These are phyloP conservation scores for Toxicodendron radicans DNA, from an alignment of 345 rosid species.

Conservation along the genomic window DNA sequence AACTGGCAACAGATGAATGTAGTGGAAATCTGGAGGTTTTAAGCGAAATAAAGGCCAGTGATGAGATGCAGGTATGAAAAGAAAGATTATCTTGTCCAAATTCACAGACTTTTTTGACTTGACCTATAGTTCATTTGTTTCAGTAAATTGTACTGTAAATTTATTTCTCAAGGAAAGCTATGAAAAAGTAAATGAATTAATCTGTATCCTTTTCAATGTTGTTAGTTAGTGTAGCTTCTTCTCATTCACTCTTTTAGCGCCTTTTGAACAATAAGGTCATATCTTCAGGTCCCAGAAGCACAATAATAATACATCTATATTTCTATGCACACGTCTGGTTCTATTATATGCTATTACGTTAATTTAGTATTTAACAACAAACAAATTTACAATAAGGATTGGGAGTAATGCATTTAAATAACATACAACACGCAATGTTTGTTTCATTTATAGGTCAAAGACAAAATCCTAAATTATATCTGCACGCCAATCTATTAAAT, in stretches of 20 bases:
- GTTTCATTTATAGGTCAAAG: not conserved
- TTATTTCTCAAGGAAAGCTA: conserved; percentile 16
- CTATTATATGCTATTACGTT: not conserved
- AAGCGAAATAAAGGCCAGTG: conserved; percentile 24
- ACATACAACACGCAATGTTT: not conserved
- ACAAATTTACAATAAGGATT: no score
- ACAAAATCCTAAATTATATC: not conserved
- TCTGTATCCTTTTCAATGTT: not conserved
- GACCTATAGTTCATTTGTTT: not conserved
- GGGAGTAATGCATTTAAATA: no score
- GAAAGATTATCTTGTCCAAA: conserved; percentile 13
- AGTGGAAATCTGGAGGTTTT: conserved; percentile 25
- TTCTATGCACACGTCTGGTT: no score
- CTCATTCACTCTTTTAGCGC: no score
- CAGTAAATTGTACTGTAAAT: conserved; percentile 26
- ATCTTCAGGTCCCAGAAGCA: no score
- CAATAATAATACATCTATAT: no score
- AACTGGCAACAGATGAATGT: conserved; percentile 17
- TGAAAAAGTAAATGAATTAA: conserved; percentile 16
- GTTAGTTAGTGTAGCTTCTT: not conserved
- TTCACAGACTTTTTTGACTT: not conserved
- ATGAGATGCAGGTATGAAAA: conserved; percentile 11
- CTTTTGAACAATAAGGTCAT: no score
- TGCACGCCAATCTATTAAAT: not conserved
- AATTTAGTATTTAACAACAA: not conserved